Evolutionary conservation across 2,329 filamentous ascomycete genomes (phyloP).

Genomic region (Apiospora rasikravindrae): DNA sequence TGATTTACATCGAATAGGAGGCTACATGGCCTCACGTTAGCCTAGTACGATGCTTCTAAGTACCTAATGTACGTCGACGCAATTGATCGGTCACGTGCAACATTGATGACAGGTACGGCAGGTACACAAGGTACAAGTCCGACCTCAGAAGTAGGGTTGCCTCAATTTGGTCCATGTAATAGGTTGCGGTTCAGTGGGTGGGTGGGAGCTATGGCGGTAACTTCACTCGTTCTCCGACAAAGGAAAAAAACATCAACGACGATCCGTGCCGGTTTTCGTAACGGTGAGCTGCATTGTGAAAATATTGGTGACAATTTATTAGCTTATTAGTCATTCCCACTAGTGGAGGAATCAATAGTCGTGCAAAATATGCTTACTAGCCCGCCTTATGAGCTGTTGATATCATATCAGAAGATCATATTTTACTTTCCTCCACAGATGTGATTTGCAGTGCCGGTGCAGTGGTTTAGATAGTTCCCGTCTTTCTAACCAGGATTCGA

Average conservation of each 20-base stretch:
- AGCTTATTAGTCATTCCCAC: conserved; percentile 1
- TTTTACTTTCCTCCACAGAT: conserved; percentile 11
- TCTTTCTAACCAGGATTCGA: conserved; percentile 4
- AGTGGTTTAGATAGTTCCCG: conserved; percentile 10
- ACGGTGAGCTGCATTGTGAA: conserved; percentile 10
- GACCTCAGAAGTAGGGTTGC: neutral
- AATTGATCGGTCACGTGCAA: neutral
- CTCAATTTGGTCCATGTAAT: neutral
- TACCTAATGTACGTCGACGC: conserved; percentile 12
- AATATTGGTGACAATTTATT: conserved; percentile 12
- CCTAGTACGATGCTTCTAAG: neutral
- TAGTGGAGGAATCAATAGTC: conserved; percentile 12
- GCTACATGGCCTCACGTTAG: neutral
- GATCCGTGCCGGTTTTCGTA: conserved; percentile 6
- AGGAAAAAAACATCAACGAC: neutral
- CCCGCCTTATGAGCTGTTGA: neutral
- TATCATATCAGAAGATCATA: conserved; percentile 18
- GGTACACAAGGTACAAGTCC: neutral
- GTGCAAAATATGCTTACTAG: neutral
- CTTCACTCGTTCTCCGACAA: neutral
- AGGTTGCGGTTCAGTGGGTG: neutral
- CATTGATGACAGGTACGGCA: neutral
- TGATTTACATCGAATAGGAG: conserved; percentile 3
- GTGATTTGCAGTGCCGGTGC: conserved; percentile 14
- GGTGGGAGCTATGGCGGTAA: neutral